Base-by-base conservation (phyloP, 2,329 filamentous ascomycete species). In the Ilyonectria sp. region DNA sequence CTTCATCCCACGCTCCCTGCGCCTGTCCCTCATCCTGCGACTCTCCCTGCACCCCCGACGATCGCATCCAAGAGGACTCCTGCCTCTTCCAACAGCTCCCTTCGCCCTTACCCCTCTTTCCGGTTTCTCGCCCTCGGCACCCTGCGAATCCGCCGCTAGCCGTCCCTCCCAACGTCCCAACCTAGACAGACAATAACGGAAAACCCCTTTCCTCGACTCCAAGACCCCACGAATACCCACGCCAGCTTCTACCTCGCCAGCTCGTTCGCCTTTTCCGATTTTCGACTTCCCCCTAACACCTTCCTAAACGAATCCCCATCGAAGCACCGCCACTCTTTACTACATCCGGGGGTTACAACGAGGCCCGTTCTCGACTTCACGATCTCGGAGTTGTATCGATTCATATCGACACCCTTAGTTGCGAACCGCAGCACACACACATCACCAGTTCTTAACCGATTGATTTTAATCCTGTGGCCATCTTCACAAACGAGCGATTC, bases 71-170 rank as follows among this genome's bases (percentile, higher is more conserved):
- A 21, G 26, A 35, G n/a, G 23, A 56, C 37, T 0, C 52, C 58
- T 52, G 21, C 62, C 53, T 26, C 65, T 61, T 64, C 44, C 21
- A 13, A 55, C 26, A 23, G 31, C 23, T 52, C 9, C 59, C 60
- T 29, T 19, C 57, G 50, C 50, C 57, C 33, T 55, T 49, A 37
- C 59, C 55, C 52, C 56, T 53, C 55, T 59, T 44, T 64, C 35
- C 53, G 52, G 26, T 31, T 56, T 53, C 65, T 57, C 65, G 29
- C 55, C 61, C 53, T 40, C 44, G 60, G 44, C 63, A 58, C 60
- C 64, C 67, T 74, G 68, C 73, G 66, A 67, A 62, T 26, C 60
- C 61, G 54, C 63, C 11, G 54, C 60, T 8, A 58, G 60, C 43
- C 35, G 40, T 58, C 23, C 37, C 35, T 46, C 43, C 31, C 53